These are phyloP conservation scores for Crithidia bombi DNA, from an alignment of 208 protist species.

Conservation along the genomic window DNA sequence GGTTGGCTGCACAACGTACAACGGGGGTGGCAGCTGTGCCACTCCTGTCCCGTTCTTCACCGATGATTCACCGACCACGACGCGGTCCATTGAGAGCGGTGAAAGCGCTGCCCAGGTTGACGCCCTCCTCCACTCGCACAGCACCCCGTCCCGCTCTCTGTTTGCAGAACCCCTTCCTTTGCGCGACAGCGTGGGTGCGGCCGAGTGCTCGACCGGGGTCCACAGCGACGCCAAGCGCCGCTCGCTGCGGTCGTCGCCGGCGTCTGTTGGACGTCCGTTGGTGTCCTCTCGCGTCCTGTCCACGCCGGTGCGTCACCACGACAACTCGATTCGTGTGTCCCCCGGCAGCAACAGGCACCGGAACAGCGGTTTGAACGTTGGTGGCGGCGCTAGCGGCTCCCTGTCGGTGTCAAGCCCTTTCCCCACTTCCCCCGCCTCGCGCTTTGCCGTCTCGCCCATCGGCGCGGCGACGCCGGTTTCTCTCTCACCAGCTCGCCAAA, in stretches of 20 bases:
- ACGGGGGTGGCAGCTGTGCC: neutral
- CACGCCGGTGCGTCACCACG: slow-evolving; percentile 29
- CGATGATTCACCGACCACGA: neutral
- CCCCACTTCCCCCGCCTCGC: neutral
- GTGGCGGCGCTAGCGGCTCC: neutral
- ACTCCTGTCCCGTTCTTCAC: neutral
- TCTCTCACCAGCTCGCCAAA: slow-evolving; percentile 2
- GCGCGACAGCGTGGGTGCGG: neutral
- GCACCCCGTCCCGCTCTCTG: neutral
- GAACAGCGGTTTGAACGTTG: neutral
- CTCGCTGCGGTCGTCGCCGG: slow-evolving; percentile 1
- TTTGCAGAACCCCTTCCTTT: neutral
- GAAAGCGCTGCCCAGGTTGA: neutral
- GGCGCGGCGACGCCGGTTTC: neutral
- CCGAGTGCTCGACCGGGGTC: neutral
- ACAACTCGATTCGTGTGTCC: slow-evolving; percentile 25
- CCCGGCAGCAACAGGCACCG: neutral
- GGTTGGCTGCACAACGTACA: too few relatives aligned
- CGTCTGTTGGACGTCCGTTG: slow-evolving; percentile 1
- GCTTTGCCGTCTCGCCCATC: neutral
- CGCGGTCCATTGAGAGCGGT: neutral
- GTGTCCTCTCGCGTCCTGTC: slow-evolving; percentile 8
- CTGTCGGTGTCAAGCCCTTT: too few relatives aligned
- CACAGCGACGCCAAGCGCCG: neutral
- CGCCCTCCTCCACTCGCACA: neutral